Evolutionary conservation across 352 stramenopile species (phyloP), one percentile per base, ranked within the genome.

Genomic region (Globisporangium viniferum): DNA sequence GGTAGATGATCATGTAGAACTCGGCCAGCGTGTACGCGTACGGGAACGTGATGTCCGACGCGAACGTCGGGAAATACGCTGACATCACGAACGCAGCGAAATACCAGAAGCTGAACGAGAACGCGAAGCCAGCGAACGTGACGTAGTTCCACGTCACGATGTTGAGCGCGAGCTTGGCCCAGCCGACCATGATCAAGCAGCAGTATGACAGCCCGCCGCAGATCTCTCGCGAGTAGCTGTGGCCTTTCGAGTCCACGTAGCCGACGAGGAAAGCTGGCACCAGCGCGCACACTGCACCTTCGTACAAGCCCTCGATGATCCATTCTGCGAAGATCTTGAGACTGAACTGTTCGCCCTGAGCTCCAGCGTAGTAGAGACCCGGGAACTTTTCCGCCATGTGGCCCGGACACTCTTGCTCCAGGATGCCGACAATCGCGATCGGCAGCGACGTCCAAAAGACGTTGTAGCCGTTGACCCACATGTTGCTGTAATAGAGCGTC

Each of bases 391-490:
- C 81, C 0, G 90, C 88, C 18, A 94, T 88, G 22, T 70, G 62
- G 1, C 74, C 82, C 0, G 87, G 81, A 14, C 92, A 88, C 60
- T 97, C 88, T 62, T 97, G 89, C 67, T 97, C 90, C 6, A 90
- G 72, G 12, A 95, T 81, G 1, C 84, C 87, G 53, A 96, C 78
- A 20, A 95, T 75, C 33, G 48, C 73, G 67, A 99, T 98, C 15
- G 98, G 97, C 56, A 99, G 67, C 46, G 89, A 96, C 0, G 93
- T 98, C 75, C 90, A 98, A 53, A 99, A 95, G 72, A 99, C 95
- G 76, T 99, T 99, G 77, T 98, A 98, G 53, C 97, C 82, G 75
- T 96, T 96, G 67, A 96, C 88, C 88, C 88, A 96, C 81, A 94
- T 93, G 70, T 96, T 94, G 75, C 93, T 96, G 74, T 78, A 93